phyloP scores from a whole-genome alignment of 257 asterid species.

The Fraxinus anomala region DNA sequence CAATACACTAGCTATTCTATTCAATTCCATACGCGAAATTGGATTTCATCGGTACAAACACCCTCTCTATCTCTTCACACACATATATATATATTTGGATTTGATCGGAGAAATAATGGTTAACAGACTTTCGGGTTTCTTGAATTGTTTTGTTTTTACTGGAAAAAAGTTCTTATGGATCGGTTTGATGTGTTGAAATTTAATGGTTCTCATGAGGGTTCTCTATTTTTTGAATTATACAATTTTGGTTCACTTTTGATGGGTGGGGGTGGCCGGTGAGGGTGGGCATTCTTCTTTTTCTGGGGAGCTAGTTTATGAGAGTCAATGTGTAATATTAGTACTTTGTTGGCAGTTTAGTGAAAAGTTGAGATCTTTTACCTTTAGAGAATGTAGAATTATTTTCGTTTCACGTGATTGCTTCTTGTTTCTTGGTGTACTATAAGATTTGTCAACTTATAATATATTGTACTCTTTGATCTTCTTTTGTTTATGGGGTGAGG shows the following conservation, averaged over 20 bases:
- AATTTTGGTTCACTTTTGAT: constrained; percentile 28
- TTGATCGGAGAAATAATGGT: constrained; percentile 20
- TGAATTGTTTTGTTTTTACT: constrained; percentile 18
- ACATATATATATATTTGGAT: constrained; percentile 8
- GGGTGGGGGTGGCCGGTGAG: too few species aligned
- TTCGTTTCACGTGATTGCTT: background rate
- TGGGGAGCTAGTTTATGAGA: too few species aligned
- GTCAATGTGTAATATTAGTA: background rate
- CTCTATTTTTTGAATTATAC: constrained; percentile 7
- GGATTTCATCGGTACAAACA: constrained; percentile 2
- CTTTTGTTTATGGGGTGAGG: constrained; percentile 2
- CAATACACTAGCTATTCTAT: background rate
- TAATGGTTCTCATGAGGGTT: background rate
- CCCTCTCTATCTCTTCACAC: background rate
- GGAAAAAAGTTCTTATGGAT: constrained; percentile 26
- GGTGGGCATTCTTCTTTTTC: too few species aligned
- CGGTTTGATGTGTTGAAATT: constrained; percentile 34
- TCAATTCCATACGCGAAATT: background rate
- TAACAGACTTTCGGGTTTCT: constrained; percentile 2
- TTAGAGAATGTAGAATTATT: too few species aligned
- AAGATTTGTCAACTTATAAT: too few species aligned
- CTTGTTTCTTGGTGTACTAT: constrained; percentile 2
- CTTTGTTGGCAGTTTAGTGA: too few species aligned
- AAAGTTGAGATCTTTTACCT: too few species aligned
- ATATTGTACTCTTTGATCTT: background rate